These are phyloP conservation scores for Ustilago shanxiensis DNA, from an alignment of 1,284 basidiomycete species.

Conservation along the genomic window DNA sequence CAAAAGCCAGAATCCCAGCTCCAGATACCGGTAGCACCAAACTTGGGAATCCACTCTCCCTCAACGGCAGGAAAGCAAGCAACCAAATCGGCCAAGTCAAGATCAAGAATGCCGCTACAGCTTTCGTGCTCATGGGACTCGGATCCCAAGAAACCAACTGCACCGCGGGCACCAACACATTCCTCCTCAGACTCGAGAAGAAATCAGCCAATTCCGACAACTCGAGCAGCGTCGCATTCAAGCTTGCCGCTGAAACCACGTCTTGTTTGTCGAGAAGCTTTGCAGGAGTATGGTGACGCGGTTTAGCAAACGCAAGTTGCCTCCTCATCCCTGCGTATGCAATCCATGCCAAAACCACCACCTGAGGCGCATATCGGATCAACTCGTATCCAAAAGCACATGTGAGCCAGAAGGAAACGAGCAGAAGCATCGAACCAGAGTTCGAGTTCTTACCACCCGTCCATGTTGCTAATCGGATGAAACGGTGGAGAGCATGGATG, in stretches of 20 bases:
- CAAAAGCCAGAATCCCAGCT: conserved; percentile 21
- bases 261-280: conserved; percentile 35
- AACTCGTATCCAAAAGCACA: conserved; percentile 67
- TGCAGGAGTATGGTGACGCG: conserved; percentile 23
- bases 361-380: conserved; percentile 65
- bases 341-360: conserved; percentile 54
- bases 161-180: conserved; percentile 52
- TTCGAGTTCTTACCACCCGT: conserved; percentile 54
- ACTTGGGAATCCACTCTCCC: conserved; percentile 37
- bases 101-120: conserved; percentile 61
- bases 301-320: conserved; percentile 45
- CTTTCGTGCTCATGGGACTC: conserved; percentile 45
- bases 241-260: conserved; percentile 35
- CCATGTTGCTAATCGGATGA: conserved; percentile 65
- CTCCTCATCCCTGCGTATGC: conserved; percentile 48
- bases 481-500: conserved; percentile 53
- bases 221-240: conserved; percentile 62
- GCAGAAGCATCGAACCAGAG: conserved; percentile 57
- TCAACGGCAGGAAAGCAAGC: conserved; percentile 57
- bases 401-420: conserved; percentile 58
- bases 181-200: conserved; percentile 44
- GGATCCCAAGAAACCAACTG: conserved; percentile 58
- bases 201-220: conserved; percentile 65
- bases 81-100: conserved; percentile 66
- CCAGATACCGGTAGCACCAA: conserved; percentile 48